phyloP scores from a whole-genome alignment of 2,329 filamentous ascomycete genomes.

The Grosmannia penicillata region DNA sequence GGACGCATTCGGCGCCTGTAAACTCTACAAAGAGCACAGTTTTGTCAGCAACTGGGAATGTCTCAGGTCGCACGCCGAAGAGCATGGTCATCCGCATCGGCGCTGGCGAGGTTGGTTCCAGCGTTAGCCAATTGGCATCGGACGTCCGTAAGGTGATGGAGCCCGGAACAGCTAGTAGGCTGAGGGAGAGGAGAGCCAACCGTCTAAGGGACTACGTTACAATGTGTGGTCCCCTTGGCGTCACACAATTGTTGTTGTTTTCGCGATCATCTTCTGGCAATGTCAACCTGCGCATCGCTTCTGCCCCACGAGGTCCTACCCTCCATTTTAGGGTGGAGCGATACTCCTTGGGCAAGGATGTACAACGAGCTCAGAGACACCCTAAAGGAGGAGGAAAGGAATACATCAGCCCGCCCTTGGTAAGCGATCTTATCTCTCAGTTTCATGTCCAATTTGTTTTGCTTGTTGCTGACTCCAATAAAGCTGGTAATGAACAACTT shows the following conservation, averaged over 20 bases:
- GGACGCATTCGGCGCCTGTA: conserved; percentile 61
- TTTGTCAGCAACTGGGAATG: conserved; percentile 39
- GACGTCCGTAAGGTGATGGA: conserved; percentile 94
- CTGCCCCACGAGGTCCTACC: conserved; percentile 82
- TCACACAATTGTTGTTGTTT: conserved; percentile 86
- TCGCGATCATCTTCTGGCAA: conserved; percentile 82
- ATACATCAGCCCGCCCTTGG: conserved; percentile 69
- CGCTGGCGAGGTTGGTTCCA: conserved; percentile 82
- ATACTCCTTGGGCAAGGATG: conserved; percentile 87
- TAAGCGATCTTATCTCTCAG: conserved; percentile 21
- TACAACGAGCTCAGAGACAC: conserved; percentile 69
- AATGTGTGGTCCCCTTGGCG: conserved; percentile 88
- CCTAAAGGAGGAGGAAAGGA: conserved; percentile 74
- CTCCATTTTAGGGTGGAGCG: conserved; percentile 89
- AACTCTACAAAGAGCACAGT: conserved; percentile 33
- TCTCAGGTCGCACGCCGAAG: conserved; percentile 61
- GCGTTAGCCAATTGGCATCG: conserved; percentile 77
- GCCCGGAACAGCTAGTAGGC: conserved; percentile 73
- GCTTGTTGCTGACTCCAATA: conserved; percentile 13
- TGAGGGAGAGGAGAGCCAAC: conserved; percentile 85
- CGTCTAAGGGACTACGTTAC: conserved; percentile 81
- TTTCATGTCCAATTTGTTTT: background rate
- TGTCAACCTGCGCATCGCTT: conserved; percentile 76
- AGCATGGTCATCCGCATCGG: conserved; percentile 98
- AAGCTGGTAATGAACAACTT: conserved; percentile 98